Evolutionary conservation across 2,329 filamentous ascomycete genomes (phyloP).

Genomic region (Aspergillus bombycis): DNA sequence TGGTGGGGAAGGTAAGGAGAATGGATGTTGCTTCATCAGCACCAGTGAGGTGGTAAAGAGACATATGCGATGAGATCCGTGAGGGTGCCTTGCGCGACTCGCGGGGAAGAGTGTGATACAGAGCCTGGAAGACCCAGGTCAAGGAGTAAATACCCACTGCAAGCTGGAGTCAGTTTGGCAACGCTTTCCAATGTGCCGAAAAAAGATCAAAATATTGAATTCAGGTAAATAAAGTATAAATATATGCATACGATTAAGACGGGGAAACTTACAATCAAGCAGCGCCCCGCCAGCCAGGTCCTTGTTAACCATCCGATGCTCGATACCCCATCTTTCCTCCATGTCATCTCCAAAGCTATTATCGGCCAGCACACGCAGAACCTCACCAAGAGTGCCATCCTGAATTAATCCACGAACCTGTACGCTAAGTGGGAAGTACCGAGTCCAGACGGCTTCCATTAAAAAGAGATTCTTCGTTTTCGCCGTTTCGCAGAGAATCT

Average conservation of each 20-base stretch:
- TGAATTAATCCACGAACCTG: slow-evolving; percentile 61
- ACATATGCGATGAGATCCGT: slow-evolving; percentile 68
- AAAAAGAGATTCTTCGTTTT: slow-evolving; percentile 73
- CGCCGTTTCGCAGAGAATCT: slow-evolving; percentile 72
- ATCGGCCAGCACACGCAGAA: slow-evolving; percentile 61
- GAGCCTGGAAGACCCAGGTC: slow-evolving; percentile 87
- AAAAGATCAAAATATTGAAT: background rate
- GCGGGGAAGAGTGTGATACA: slow-evolving; percentile 76
- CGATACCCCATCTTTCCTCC: slow-evolving; percentile 62
- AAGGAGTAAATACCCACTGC: slow-evolving; percentile 80
- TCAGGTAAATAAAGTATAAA: background rate
- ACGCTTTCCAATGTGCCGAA: background rate
- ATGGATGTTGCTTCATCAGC: slow-evolving; percentile 79
- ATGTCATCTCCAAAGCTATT: slow-evolving; percentile 65
- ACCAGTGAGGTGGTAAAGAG: slow-evolving; percentile 71
- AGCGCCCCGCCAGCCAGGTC: slow-evolving; percentile 81
- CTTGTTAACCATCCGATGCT: slow-evolving; percentile 79
- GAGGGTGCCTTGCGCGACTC: slow-evolving; percentile 66
- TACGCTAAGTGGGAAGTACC: slow-evolving; percentile 83
- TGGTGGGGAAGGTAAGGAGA: slow-evolving; percentile 72
- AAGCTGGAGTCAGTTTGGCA: background rate
- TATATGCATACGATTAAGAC: background rate
- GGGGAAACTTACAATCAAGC: slow-evolving; percentile 62
- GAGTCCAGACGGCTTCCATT: slow-evolving; percentile 89
- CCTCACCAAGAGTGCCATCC: slow-evolving; percentile 63